Evolutionary conservation across 495 filamentous ascomycete species (phyloP), one percentile per base, ranked within the genome.

Genomic region (Talaromyces borbonicus): DNA sequence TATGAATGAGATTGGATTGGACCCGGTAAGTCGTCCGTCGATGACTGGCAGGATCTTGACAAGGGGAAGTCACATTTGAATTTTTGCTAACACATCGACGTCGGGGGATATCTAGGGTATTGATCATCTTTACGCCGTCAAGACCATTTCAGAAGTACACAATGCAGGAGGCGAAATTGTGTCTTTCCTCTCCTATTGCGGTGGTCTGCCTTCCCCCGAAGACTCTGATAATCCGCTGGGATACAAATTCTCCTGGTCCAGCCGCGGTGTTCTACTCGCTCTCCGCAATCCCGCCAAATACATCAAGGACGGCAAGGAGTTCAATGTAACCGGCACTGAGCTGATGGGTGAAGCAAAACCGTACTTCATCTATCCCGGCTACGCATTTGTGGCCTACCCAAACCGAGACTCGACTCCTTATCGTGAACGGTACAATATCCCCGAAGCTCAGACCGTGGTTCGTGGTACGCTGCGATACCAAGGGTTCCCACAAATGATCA

Each of bases 1-100:
- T 48, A 85, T 98, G 84, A 96, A 98, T 60, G 92, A 98, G 77
- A 94, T 96, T 60, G 90, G 90, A 47, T 63, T 94, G 36, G 80
- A 73, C 47, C 70, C 66, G 59, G 67, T 56, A 56, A 32, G 45
- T 49, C 20, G 44, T 36, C 32, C 25, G 32, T 19, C 15, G 24
- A 45, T 43, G 16, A 55, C 53, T 48, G 12, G 41, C 7, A 3
- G n/a, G 0, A 15, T 4, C 14, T 9, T 40, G 1, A n/a, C n/a
- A n/a, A n/a, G n/a, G n/a, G n/a, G n/a, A n/a, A n/a, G n/a, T n/a
- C n/a, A n/a, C n/a, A n/a, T n/a, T n/a, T n/a, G n/a, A n/a, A n/a
- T 14, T 12, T 58, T 19, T 42, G 32, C 23, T 30, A 3, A 22
- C 31, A 24, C 43, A 30, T 48, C 49, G 15, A 56, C 52, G 69